Evolutionary conservation across 1,284 basidiomycete genomes (phyloP), one percentile per base, ranked within the genome.

Genomic region (Tilletia caries): DNA sequence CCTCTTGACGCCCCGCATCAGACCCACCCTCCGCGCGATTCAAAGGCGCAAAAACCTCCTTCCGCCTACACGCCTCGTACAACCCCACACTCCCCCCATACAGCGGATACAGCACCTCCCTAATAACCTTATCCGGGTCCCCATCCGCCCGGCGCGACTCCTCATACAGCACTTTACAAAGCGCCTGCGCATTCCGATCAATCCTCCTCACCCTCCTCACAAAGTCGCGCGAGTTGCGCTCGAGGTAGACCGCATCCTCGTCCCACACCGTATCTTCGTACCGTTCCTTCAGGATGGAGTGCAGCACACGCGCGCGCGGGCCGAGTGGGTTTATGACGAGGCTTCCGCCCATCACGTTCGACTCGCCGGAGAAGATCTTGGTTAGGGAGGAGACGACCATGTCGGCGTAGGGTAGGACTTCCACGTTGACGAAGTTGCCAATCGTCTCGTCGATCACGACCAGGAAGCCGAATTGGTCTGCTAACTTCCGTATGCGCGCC

Each of bases 141-240:
- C 50, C 27, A 1, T 72, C 73, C 13, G 68, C 25, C 18, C 66
- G 58, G 23, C 69, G 65, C 20, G 62, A 68, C 43, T 78, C 74
- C n/a, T 33, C 20, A 70, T 86, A 87, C n/a, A 98, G 86, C 80
- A 90, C 89, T 68, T 91, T 89, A 79, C 92, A 95, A 64, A 96
- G 86, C 33, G 88, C 88, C 81, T 91, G 89, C 1, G 95, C 87
- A 82, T 96, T 98, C 66, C 84, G 83, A 83, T 98, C 92, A 83
- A 97, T 93, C 68, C 86, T 83, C 69, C 86, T 86, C 74, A 95
- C 88, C 68, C 95, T 91, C 10, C 86, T 85, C 66, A 88, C 86
- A 86, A 97, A 97, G 85, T 97, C 90, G 66, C 95, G 92, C 25
- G 93, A 96, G 85, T 98, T 98, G 76, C 95, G 91, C 83, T 98